phyloP scores from a whole-genome alignment of 2,329 filamentous ascomycete species.

The Juglanconis juglandina region DNA sequence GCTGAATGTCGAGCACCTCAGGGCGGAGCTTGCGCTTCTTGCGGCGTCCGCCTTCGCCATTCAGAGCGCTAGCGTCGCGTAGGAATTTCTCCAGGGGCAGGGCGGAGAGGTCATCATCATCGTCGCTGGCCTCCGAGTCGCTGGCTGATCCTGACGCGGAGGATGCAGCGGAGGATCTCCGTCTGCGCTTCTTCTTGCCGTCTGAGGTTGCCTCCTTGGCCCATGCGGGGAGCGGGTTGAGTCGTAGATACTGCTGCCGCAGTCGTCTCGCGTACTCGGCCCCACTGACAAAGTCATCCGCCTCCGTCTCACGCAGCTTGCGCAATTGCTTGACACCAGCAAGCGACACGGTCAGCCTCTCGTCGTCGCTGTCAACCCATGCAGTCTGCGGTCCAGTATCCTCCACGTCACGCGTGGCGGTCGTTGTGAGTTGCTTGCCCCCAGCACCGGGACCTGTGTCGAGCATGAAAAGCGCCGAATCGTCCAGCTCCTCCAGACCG shows the following conservation, averaged over 20 bases:
- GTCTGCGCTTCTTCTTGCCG: slow-evolving; percentile 47
- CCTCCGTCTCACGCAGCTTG: slow-evolving; percentile 76
- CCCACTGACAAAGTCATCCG: slow-evolving; percentile 82
- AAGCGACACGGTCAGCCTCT: slow-evolving; percentile 78
- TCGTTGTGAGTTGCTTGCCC: slow-evolving; percentile 29
- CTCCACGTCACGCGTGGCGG: slow-evolving; percentile 21
- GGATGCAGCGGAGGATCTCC: slow-evolving; percentile 48
- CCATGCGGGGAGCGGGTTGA: slow-evolving; percentile 61
- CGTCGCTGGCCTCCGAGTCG: slow-evolving; percentile 27
- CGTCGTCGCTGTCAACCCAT: slow-evolving; percentile 97
- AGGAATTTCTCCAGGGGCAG: slow-evolving; percentile 78
- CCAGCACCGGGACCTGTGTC: slow-evolving; percentile 58
- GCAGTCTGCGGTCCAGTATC: slow-evolving; percentile 48
- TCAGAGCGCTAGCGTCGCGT: slow-evolving; percentile 68
- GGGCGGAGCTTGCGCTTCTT: slow-evolving; percentile 74
- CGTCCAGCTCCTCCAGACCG: slow-evolving; percentile 50
- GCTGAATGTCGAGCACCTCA: slow-evolving; percentile 86
- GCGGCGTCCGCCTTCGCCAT: slow-evolving; percentile 41
- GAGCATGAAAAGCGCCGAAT: slow-evolving; percentile 81
- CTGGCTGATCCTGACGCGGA: slow-evolving; percentile 30
- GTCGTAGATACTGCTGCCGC: slow-evolving; percentile 68
- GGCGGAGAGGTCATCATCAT: slow-evolving; percentile 59
- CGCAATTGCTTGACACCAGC: slow-evolving; percentile 71
- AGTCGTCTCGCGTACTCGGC: slow-evolving; percentile 80
- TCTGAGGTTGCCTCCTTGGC: slow-evolving; percentile 46